These are phyloP conservation scores for Cryptococcus sp. DNA, from an alignment of 1,284 basidiomycete genomes.

Conservation along the genomic window DNA sequence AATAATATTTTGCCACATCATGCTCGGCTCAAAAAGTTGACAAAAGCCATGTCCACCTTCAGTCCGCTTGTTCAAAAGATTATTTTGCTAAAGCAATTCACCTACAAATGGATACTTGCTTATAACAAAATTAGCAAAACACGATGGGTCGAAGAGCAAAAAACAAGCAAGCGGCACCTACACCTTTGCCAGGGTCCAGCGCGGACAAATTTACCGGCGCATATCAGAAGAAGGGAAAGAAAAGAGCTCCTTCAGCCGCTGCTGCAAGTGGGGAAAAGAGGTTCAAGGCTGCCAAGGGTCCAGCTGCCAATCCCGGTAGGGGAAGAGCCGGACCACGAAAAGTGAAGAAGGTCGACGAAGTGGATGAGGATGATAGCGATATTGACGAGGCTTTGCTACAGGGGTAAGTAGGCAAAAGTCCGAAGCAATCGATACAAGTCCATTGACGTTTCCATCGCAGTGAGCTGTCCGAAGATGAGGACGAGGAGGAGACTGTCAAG, in stretches of 20 bases:
- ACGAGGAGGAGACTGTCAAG: constrained; percentile 48
- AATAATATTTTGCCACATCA: not conserved
- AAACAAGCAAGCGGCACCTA: constrained; percentile 81
- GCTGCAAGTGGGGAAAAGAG: constrained; percentile 15
- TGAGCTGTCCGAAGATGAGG: constrained; percentile 55
- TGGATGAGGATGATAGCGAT: constrained; percentile 48
- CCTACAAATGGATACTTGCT: not conserved
- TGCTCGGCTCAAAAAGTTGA: constrained; percentile 2
- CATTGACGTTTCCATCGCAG: constrained; percentile 20
- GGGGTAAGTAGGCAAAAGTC: constrained; percentile 33
- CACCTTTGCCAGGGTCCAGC: constrained; percentile 58
- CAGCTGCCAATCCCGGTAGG: constrained; percentile 19
- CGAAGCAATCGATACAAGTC: not conserved
- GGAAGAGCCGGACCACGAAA: constrained; percentile 21
- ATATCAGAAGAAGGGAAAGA: constrained; percentile 36
- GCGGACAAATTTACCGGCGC: constrained; percentile 22
- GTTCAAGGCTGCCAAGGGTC: constrained; percentile 31
- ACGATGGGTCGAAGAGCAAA: constrained; percentile 85
- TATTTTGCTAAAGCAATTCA: constrained; percentile 7
- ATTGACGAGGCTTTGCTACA: constrained; percentile 45
- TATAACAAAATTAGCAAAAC: constrained; percentile 2
- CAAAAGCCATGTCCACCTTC: not conserved
- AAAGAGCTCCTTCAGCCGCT: constrained; percentile 26
- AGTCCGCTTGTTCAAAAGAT: not conserved
- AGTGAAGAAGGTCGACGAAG: constrained; percentile 42